phyloP scores from a whole-genome alignment of 768 basidiomycete genomes.

The Rossbeevera mucosa region DNA sequence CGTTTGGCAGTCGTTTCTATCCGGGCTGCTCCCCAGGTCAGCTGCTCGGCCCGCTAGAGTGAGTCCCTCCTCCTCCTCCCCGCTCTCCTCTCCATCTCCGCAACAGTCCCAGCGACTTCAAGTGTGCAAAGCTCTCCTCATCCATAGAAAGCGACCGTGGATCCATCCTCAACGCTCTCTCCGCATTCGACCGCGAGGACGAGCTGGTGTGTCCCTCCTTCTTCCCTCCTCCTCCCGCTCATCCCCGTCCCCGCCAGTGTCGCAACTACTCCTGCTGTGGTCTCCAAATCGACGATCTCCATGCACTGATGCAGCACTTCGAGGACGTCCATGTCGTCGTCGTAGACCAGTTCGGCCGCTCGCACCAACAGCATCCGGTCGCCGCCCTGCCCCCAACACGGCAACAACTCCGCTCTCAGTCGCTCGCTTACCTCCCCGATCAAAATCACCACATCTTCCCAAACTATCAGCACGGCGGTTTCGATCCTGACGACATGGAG shows the following conservation, averaged over 20 bases:
- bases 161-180: slow-evolving; percentile 60
- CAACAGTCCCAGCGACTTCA: slow-evolving; percentile 43
- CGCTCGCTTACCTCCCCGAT: slow-evolving; percentile 28
- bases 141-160: slow-evolving; percentile 61
- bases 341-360: slow-evolving; percentile 40
- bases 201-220: slow-evolving; percentile 53
- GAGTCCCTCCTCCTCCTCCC: slow-evolving; percentile 24
- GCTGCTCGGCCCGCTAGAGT: slow-evolving; percentile 64
- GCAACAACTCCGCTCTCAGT: slow-evolving; percentile 31
- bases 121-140: slow-evolving; percentile 42
- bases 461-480: slow-evolving; percentile 35
- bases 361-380: slow-evolving; percentile 29
- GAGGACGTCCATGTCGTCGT: slow-evolving; percentile 87
- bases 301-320: slow-evolving; percentile 87
- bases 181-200: slow-evolving; percentile 62
- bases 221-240: not conserved
- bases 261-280: slow-evolving; percentile 92
- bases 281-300: slow-evolving; percentile 65
- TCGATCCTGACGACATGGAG: slow-evolving; percentile 82
- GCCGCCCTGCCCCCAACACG: slow-evolving; percentile 33
- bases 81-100: not conserved
- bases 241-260: slow-evolving; percentile 41
- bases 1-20: slow-evolving; percentile 60
- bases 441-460: slow-evolving; percentile 24
- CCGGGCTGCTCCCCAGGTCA: slow-evolving; percentile 61